Percentiles rank a stretch among this genome's conserved stretches.
Evolutionary conservation across 768 basidiomycete species (phyloP).

Genomic region (Lactarius sp.): DNA sequence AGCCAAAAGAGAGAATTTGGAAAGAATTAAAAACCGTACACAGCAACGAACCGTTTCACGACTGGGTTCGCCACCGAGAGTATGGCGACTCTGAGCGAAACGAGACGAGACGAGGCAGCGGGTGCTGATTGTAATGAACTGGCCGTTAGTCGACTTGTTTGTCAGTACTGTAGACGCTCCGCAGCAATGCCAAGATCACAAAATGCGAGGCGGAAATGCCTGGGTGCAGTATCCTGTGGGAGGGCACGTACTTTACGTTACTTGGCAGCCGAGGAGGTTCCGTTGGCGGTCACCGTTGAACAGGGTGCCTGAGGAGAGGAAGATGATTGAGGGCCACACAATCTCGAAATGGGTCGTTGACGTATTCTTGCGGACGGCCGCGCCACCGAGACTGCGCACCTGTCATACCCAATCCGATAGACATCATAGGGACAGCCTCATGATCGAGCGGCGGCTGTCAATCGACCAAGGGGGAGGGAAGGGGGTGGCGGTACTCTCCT

Average conservation of each 20-base stretch:
- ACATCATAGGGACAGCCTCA: background rate
- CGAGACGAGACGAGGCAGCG: background rate
- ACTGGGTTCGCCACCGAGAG: background rate
- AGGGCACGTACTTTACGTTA: background rate
- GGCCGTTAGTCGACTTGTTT: background rate
- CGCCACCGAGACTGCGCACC: background rate
- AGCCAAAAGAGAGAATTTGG: background rate
- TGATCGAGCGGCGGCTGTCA: conserved; percentile 6
- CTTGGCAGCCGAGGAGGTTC: background rate
- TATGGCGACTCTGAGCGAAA: background rate
- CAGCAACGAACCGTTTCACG: conserved; percentile 17
- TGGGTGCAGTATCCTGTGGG: background rate
- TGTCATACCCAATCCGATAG: background rate
- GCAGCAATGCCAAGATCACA: background rate
- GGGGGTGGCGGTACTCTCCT: background rate
- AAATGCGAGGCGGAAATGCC: background rate
- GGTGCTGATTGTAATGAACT: background rate
- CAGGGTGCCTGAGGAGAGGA: background rate
- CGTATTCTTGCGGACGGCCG: background rate
- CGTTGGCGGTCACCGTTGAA: background rate
- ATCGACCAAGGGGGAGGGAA: conserved; percentile 2
- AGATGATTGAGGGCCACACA: background rate
- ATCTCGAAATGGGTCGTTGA: too few species aligned
- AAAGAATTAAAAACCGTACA: conserved; percentile 10
- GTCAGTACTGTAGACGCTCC: background rate